These are phyloP conservation scores for Entamoeba dispar DNA, from an alignment of 208 protist species.

Conservation along the genomic window DNA sequence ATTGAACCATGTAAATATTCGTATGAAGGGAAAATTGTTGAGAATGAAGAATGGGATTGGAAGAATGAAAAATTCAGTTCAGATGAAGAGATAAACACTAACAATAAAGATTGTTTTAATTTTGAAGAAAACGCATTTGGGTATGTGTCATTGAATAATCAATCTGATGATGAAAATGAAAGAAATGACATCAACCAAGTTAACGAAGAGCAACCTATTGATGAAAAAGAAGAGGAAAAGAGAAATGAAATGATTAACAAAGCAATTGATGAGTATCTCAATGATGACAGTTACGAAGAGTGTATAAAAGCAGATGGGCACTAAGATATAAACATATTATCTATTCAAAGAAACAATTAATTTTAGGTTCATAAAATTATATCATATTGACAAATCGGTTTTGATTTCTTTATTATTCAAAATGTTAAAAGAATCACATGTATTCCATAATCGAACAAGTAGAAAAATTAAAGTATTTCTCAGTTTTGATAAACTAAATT, in stretches of 20 bases:
- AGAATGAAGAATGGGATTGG: background rate
- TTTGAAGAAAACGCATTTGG: background rate
- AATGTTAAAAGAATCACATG: too few species aligned
- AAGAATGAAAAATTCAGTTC: background rate
- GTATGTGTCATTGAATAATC: background rate
- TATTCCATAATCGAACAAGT: too few species aligned
- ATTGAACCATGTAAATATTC: background rate
- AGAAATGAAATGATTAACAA: background rate
- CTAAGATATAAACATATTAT: too few species aligned
- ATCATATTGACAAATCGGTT: too few species aligned
- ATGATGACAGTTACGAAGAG: background rate
- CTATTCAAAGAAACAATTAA: too few species aligned
- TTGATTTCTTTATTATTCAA: too few species aligned
- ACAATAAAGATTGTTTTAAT: background rate
- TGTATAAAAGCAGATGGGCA: background rate
- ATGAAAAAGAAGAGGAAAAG: background rate
- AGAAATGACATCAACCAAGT: background rate
- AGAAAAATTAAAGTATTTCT: too few species aligned
- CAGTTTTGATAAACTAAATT: too few species aligned
- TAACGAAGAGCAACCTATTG: background rate
- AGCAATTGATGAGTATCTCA: background rate
- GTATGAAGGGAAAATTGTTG: background rate
- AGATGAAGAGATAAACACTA: background rate
- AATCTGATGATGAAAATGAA: background rate
- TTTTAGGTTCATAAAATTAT: too few species aligned